A percentile compares a stretch with the other conserved stretches of the same genome.
Evolutionary conservation across 495 filamentous ascomycete species (phyloP).

Genomic region (Lophiostoma macrostomum): DNA sequence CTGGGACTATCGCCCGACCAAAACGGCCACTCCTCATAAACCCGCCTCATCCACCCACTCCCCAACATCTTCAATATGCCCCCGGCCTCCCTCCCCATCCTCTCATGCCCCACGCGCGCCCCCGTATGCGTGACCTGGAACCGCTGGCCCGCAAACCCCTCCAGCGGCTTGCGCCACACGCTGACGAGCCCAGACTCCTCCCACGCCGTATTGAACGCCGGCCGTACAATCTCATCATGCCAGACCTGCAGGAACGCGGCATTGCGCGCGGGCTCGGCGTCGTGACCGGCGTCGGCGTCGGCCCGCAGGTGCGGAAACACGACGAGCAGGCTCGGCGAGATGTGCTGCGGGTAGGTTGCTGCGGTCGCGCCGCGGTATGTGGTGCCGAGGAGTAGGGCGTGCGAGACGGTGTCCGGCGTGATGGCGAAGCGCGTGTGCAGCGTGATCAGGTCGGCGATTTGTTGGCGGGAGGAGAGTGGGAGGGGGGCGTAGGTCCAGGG

Average conservation of each 20-base stretch:
- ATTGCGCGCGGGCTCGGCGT: too few relatives aligned
- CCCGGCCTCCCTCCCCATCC: too few relatives aligned
- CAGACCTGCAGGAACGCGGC: conserved; percentile 3
- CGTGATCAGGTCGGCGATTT: neutral
- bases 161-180: too few relatives aligned
- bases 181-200: conserved; percentile 3
- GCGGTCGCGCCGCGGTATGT: neutral
- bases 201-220: conserved; percentile 11
- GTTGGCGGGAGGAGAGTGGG: neutral
- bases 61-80: too few relatives aligned
- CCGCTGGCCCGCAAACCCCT: too few relatives aligned
- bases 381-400: conserved; percentile 5
- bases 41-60: too few relatives aligned
- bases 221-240: conserved; percentile 9
- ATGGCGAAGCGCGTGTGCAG: neutral
- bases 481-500: too few relatives aligned
- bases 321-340: neutral
- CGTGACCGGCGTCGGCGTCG: neutral
- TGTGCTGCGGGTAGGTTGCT: neutral
- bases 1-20: too few relatives aligned
- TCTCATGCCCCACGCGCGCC: too few relatives aligned
- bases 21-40: neutral
- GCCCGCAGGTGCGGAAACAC: conserved; percentile 5
- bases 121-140: too few relatives aligned
- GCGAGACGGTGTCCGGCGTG: neutral